Conservation (phyloP, 164 flowering plant genomes). For the Chimonanthus salicifolius region DNA sequence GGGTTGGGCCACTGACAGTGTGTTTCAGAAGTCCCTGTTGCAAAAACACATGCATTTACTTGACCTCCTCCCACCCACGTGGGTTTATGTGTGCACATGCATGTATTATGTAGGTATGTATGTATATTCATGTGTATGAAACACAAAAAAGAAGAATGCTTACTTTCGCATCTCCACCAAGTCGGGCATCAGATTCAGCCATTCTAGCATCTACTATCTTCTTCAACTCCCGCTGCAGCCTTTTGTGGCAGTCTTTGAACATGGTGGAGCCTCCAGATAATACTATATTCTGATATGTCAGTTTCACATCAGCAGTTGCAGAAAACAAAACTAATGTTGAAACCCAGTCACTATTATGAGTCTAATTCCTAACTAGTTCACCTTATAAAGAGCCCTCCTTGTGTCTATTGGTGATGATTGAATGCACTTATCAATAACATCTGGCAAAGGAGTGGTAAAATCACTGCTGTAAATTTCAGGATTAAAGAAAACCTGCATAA, state of each 20-base stretch:
- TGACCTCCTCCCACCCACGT: no score
- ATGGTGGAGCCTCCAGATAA: slow-evolving; percentile 98
- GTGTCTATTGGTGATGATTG: slow-evolving; percentile 99
- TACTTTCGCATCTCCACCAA: slow-evolving; percentile 80
- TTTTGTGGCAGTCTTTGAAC: slow-evolving; percentile 92
- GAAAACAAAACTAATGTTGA: neutral
- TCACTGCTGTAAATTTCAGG: slow-evolving; percentile 90
- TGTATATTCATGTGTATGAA: no score
- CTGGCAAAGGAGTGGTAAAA: slow-evolving; percentile 73
- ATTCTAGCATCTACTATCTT: slow-evolving; percentile 92
- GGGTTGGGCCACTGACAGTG: no score
- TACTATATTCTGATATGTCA: slow-evolving; percentile 68
- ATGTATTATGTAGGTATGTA: no score
- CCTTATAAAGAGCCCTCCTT: slow-evolving; percentile 94
- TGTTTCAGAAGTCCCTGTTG: no score
- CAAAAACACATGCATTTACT: no score
- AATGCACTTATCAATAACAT: slow-evolving; percentile 89
- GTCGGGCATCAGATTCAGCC: slow-evolving; percentile 65
- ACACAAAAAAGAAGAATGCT: slow-evolving; percentile 9
- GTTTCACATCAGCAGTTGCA: slow-evolving; percentile 2
- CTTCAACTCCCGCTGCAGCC: slow-evolving; percentile 93
- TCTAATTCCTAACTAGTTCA: slow-evolving; percentile 15
- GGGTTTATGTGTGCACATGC: no score
- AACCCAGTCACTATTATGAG: neutral
- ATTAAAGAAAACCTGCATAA: slow-evolving; percentile 75